Evolutionary conservation across 1,139 yeast genomes (phyloP).

Genomic region (Saccharomyces hybrid): DNA sequence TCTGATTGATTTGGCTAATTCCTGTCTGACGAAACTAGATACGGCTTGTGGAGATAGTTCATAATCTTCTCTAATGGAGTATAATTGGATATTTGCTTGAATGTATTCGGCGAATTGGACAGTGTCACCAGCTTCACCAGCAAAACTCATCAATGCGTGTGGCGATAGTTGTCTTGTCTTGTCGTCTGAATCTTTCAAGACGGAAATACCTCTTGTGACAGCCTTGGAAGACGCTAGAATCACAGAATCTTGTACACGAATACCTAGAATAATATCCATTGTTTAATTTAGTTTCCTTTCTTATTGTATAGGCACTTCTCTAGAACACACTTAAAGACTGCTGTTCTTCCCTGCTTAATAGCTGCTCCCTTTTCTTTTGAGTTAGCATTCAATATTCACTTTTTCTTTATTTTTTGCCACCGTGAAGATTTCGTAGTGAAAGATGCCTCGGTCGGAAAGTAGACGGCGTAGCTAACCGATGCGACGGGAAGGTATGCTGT

Average conservation of each 20-base stretch:
- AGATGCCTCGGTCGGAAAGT: not conserved
- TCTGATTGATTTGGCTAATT: constrained; percentile 80
- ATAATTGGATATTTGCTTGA: constrained; percentile 86
- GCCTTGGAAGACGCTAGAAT: constrained; percentile 90
- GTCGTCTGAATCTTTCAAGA: constrained; percentile 79
- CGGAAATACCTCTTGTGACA: constrained; percentile 87
- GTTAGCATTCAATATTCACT: not conserved
- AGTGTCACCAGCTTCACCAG: constrained; percentile 97
- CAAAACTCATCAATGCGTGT: constrained; percentile 76
- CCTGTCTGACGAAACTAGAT: constrained; percentile 81
- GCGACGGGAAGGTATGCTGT: no score
- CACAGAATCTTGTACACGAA: constrained; percentile 73
- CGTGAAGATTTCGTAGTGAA: not conserved
- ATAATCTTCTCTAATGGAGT: constrained; percentile 75
- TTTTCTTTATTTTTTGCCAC: constrained; percentile 3
- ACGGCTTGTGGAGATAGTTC: constrained; percentile 80
- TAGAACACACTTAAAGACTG: not conserved
- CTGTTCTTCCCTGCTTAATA: not conserved
- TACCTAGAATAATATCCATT: constrained; percentile 86
- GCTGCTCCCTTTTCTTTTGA: not conserved
- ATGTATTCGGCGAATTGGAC: constrained; percentile 93
- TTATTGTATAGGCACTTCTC: not conserved
- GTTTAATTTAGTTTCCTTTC: not conserved
- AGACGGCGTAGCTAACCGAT: not conserved
- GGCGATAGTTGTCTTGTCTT: constrained; percentile 74